Conservation (phyloP, 2,329 filamentous ascomycete genomes). For the Cordyceps farinosa region DNA sequence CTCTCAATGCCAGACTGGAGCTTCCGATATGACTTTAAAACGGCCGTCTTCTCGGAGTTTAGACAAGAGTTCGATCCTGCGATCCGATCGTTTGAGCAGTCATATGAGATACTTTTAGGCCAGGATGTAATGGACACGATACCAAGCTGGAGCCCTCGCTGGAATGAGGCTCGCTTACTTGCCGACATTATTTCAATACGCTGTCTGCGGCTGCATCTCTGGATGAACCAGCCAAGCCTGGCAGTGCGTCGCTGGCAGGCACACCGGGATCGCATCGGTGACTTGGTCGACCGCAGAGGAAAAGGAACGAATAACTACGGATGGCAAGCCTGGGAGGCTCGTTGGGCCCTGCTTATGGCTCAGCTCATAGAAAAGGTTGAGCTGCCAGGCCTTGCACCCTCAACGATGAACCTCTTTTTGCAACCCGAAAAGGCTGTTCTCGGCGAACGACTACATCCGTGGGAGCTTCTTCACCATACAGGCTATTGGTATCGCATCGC, state of each 20-base stretch:
- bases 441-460: conserved; percentile 57
- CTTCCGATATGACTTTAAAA: conserved; percentile 91
- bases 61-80: conserved; percentile 89
- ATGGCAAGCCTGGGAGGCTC: conserved; percentile 89
- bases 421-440: conserved; percentile 56
- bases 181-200: conserved; percentile 79
- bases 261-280: conserved; percentile 70
- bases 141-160: conserved; percentile 83
- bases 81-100: conserved; percentile 78
- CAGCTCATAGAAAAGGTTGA: conserved; percentile 54
- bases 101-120: conserved; percentile 78
- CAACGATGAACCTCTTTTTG: conserved; percentile 46
- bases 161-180: conserved; percentile 87
- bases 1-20: conserved; percentile 87
- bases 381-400: conserved; percentile 47
- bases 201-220: conserved; percentile 76
- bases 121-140: conserved; percentile 84
- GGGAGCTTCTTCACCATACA: conserved; percentile 62
- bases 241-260: conserved; percentile 77
- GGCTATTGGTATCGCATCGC: conserved; percentile 65
- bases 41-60: conserved; percentile 86
- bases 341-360: conserved; percentile 63
- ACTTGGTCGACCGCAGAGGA: conserved; percentile 77
- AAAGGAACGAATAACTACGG: conserved; percentile 86
- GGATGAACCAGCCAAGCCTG: conserved; percentile 72